These are phyloP conservation scores for Thraustochytrium striatum DNA, from an alignment of 352 stramenopile genomes.

Conservation along the genomic window DNA sequence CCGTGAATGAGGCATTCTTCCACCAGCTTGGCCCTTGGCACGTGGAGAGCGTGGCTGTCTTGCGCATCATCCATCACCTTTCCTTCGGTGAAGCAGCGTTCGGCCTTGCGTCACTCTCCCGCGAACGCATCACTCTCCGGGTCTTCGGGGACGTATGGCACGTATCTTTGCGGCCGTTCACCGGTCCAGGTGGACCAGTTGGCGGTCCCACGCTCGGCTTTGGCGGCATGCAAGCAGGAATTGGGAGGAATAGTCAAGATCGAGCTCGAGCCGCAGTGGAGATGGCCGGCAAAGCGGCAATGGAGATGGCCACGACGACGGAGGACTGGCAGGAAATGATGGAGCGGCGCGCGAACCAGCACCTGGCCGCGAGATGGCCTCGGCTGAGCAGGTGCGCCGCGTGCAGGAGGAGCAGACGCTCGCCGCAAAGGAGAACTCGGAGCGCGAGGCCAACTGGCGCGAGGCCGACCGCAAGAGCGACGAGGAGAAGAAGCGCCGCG, in stretches of 20 bases:
- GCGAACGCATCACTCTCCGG: too few species aligned
- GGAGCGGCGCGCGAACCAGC: slow-evolving; percentile 15
- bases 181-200: too few species aligned
- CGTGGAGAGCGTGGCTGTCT: too few species aligned
- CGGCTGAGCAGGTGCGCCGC: slow-evolving; percentile 1
- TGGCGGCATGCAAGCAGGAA: not conserved
- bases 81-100: too few species aligned
- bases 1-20: too few species aligned
- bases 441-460: slow-evolving; percentile 1
- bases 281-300: not conserved
- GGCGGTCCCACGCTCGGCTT: too few species aligned
- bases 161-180: too few species aligned
- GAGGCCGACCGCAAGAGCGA: not conserved
- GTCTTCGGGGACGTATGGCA: too few species aligned
- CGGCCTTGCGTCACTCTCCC: too few species aligned
- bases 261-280: slow-evolving; percentile 26
- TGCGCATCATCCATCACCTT: too few species aligned
- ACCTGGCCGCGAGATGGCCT: not conserved
- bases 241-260: not conserved
- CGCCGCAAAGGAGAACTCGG: not conserved
- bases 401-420: not conserved
- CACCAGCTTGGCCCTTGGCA: too few species aligned
- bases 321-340: not conserved
- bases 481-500: slow-evolving; percentile 5
- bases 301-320: not conserved